phyloP scores from a whole-genome alignment of 2,329 filamentous ascomycete species.

The Orbilia oligospora region DNA sequence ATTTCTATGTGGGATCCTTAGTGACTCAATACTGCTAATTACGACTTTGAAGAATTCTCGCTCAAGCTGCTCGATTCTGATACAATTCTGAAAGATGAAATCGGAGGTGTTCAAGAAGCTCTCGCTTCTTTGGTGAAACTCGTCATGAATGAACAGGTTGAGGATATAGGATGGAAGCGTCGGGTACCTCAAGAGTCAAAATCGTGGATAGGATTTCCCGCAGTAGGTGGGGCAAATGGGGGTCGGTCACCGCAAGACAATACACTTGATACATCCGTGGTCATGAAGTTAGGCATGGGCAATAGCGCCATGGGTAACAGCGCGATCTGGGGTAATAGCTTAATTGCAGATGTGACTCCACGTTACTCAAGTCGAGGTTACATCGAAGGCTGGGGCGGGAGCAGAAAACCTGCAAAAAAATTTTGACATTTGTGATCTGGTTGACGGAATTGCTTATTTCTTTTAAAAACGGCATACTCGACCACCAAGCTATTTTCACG shows the following conservation, averaged over 20 bases:
- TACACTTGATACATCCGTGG: slow-evolving; percentile 35
- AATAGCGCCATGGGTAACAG: neutral
- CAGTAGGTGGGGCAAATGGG: neutral
- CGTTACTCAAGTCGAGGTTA: slow-evolving; percentile 33
- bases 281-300: slow-evolving; percentile 11
- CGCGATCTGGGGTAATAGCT: slow-evolving; percentile 4
- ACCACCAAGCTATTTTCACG: slow-evolving; percentile 11
- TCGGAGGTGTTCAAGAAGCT: neutral
- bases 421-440: slow-evolving; percentile 36
- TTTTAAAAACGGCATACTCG: slow-evolving; percentile 34
- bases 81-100: slow-evolving; percentile 8
- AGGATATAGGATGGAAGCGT: slow-evolving; percentile 32
- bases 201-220: slow-evolving; percentile 14
- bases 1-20: slow-evolving; percentile 20
- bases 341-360: slow-evolving; percentile 13
- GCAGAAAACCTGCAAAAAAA: slow-evolving; percentile 24
- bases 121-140: slow-evolving; percentile 38
- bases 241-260: slow-evolving; percentile 18
- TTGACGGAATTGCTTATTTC: slow-evolving; percentile 28
- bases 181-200: slow-evolving; percentile 12
- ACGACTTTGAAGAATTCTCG: slow-evolving; percentile 1
- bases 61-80: neutral
- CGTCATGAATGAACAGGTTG: slow-evolving; percentile 26
- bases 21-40: neutral
- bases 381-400: slow-evolving; percentile 5